phyloP scores from a whole-genome alignment of 2,329 filamentous ascomycete species.

The Cladobotryum mycophilum region DNA sequence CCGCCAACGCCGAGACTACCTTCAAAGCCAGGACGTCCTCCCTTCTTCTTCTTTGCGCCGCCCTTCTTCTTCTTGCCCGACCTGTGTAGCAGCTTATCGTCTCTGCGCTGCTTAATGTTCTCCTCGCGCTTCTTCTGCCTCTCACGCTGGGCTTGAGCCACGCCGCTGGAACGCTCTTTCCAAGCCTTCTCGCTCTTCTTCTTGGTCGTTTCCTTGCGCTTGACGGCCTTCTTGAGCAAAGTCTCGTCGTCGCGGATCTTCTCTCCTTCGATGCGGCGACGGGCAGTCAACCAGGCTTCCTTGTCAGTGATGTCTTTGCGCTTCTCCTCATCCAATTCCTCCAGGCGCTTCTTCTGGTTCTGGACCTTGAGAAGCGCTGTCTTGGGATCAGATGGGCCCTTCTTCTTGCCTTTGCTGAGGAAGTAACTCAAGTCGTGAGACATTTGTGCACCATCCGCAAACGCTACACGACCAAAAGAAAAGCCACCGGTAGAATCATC shows the following conservation, averaged over 20 bases:
- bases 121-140: conserved; percentile 78
- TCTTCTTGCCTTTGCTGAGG: conserved; percentile 52
- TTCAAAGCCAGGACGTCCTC: conserved; percentile 61
- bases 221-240: conserved; percentile 87
- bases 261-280: conserved; percentile 83
- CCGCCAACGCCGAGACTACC: conserved; percentile 55
- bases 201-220: conserved; percentile 85
- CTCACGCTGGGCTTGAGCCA: conserved; percentile 69
- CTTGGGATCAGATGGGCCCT: conserved; percentile 77
- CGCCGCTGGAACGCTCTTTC: conserved; percentile 64
- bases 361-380: conserved; percentile 81
- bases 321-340: conserved; percentile 70
- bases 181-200: conserved; percentile 89
- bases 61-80: conserved; percentile 53
- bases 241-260: conserved; percentile 81
- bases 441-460: conserved; percentile 75
- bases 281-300: conserved; percentile 87
- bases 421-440: conserved; percentile 65
- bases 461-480: conserved; percentile 86
- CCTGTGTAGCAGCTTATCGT: conserved; percentile 60
- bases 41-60: conserved; percentile 38
- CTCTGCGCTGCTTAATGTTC: conserved; percentile 66
- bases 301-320: conserved; percentile 85
- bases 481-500: conserved; percentile 60
- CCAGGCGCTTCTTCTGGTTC: conserved; percentile 76